Conservation (phyloP, 2,329 filamentous ascomycete species). For the Dothideomycetes sp. region DNA sequence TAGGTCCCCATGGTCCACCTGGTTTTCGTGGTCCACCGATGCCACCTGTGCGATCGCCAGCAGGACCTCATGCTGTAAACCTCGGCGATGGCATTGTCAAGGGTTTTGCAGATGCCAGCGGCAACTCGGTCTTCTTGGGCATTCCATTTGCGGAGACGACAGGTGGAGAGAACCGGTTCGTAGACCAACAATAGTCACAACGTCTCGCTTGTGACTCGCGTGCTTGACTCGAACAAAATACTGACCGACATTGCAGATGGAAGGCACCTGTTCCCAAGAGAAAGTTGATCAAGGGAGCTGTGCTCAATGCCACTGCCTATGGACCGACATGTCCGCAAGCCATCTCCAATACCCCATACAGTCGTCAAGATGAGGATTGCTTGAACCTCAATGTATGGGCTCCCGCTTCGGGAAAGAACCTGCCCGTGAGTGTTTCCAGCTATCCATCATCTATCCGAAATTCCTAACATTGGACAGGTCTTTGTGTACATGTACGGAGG, state of each 20-base stretch:
- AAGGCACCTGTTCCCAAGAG: conserved; percentile 19
- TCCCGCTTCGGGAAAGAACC: not conserved
- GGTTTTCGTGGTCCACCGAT: too few species aligned
- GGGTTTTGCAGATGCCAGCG: conserved; percentile 13
- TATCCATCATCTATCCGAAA: not conserved
- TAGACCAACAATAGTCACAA: not conserved
- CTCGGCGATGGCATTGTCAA: conserved; percentile 11
- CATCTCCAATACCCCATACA: conserved; percentile 18
- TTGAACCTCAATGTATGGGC: conserved; percentile 13
- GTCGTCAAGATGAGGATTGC: conserved; percentile 12
- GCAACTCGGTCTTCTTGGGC: conserved; percentile 29
- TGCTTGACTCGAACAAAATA: not conserved
- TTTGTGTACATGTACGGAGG: conserved; percentile 13
- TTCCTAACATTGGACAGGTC: not conserved
- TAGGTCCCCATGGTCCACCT: too few species aligned
- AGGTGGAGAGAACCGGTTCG: conserved; percentile 31
- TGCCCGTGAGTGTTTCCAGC: conserved; percentile 1
- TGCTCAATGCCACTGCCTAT: conserved; percentile 5
- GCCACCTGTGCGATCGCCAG: too few species aligned
- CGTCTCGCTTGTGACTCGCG: not conserved
- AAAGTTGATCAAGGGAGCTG: not conserved
- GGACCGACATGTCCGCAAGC: conserved; percentile 17
- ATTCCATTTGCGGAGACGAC: conserved; percentile 34
- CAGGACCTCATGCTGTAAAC: not conserved
- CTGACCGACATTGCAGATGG: conserved; percentile 19